phyloP scores from a whole-genome alignment of 2,329 filamentous ascomycete genomes.

The Botrytis medusae region DNA sequence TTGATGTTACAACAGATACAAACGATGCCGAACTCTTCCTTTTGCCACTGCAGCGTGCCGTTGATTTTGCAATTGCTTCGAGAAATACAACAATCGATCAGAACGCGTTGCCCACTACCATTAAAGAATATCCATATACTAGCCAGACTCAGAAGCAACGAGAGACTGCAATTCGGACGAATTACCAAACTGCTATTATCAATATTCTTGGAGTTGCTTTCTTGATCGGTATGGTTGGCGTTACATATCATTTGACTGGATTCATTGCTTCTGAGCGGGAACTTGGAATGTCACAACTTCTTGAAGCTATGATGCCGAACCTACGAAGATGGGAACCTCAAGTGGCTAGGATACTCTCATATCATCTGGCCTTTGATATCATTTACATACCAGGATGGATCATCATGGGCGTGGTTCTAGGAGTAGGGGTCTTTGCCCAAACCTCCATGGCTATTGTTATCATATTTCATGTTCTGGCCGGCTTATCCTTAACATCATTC shows the following conservation, averaged over 20 bases:
- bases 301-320: conserved; percentile 90
- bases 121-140: conserved; percentile 77
- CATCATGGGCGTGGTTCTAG: conserved; percentile 66
- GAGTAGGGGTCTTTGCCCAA: conserved; percentile 61
- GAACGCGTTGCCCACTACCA: conserved; percentile 44
- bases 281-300: conserved; percentile 79
- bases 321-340: conserved; percentile 73
- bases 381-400: conserved; percentile 85
- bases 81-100: conserved; percentile 48
- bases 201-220: conserved; percentile 77
- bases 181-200: conserved; percentile 73
- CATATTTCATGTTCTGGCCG: conserved; percentile 73
- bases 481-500: conserved; percentile 74
- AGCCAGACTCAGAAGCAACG: conserved; percentile 67
- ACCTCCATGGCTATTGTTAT: conserved; percentile 66
- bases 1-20: conserved; percentile 61
- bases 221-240: conserved; percentile 74
- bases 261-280: conserved; percentile 85
- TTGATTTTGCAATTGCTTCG: conserved; percentile 70
- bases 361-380: conserved; percentile 76
- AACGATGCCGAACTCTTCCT: conserved; percentile 79
- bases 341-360: conserved; percentile 72
- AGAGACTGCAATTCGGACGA: conserved; percentile 60
- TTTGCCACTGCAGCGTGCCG: conserved; percentile 74
- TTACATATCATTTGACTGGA: conserved; percentile 84